Base-by-base conservation (phyloP, 441 rosid genomes). In the Populus hybrid region DNA sequence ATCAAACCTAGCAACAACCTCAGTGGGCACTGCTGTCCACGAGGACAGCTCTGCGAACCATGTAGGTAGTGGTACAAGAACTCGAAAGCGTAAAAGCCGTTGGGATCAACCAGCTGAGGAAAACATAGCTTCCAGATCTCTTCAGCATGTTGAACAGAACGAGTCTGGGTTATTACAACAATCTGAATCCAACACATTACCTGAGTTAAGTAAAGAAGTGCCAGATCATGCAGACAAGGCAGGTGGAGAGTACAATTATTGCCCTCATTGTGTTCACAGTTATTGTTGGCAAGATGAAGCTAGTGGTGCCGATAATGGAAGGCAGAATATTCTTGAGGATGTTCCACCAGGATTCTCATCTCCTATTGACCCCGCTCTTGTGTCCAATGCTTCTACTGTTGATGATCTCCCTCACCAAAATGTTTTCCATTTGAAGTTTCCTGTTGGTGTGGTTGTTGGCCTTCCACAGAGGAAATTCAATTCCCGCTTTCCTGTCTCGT, bases 71-170 rank as follows among this genome's bases (percentile, higher is more conserved):
- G 85, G 83, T 35, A 77, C 83, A 50, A 86, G 68, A 84, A 82
- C 77, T 73, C 95, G 94, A 76, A 94, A 94, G 86, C 98, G 97
- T 79, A 95, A 95, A 91, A 94, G 92, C 80, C 90, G 99, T 79
- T 95, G 99, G 99, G 99, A 94, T 88, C 97, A 93, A 79, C 96
- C 96, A 10, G 89, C 90, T 3, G 81, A 85, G 42, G 76, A 85
- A 79, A 83, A 85, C 46, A 71, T 75, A 63, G 78, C 76, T 78
- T 69, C 84, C 69, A 77, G 67, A 76, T 78, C 83, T 59, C 70
- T 54, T 42, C 81, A 78, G 82, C 83, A 28, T 69, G 87, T 80
- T 80, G 85, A 82, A 71, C 83, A 78, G 75, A 84, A 78, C 42
- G 81, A 74, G 21, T 77, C 87, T 2, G 70, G 54, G 21, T 67